These are phyloP conservation scores for Hemerocallis citrina DNA, from an alignment of 106 monocot genomes.

Conservation along the genomic window DNA sequence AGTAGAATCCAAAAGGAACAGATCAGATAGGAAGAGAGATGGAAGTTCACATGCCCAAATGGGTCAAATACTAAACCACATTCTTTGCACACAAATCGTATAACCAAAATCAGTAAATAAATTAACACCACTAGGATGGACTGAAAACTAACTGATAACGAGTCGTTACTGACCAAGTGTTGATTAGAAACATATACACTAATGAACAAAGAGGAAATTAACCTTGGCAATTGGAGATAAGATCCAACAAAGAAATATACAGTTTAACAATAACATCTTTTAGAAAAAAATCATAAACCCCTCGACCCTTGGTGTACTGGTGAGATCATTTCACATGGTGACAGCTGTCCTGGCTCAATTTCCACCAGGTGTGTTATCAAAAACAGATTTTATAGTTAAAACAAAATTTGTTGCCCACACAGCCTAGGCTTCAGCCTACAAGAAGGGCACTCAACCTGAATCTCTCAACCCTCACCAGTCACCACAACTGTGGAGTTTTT, in stretches of 20 bases:
- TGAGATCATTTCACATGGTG: too few species aligned
- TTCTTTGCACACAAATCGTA: background rate
- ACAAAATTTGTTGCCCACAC: too few species aligned
- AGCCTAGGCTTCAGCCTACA: too few species aligned
- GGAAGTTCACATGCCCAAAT: slow-evolving; percentile 1
- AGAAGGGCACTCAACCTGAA: too few species aligned
- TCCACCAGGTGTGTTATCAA: too few species aligned
- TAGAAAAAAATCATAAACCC: background rate
- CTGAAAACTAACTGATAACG: background rate
- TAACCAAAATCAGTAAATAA: background rate
- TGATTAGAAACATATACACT: background rate
- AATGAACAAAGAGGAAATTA: background rate
- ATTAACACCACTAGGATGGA: background rate
- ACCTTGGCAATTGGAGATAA: background rate
- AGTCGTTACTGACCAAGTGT: background rate
- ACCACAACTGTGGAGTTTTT: too few species aligned
- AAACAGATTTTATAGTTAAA: too few species aligned
- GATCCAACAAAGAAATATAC: background rate
- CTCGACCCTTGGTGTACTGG: too few species aligned
- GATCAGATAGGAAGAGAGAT: background rate
- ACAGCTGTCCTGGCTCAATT: too few species aligned
- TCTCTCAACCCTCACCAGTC: too few species aligned
- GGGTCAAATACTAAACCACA: background rate
- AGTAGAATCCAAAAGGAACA: background rate
- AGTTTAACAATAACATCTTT: background rate